Percentiles rank a stretch among this genome's conserved stretches.
Evolutionary conservation across 1,284 basidiomycete genomes (phyloP).

Genomic region (Cutaneotrichosporon cyanovorans): DNA sequence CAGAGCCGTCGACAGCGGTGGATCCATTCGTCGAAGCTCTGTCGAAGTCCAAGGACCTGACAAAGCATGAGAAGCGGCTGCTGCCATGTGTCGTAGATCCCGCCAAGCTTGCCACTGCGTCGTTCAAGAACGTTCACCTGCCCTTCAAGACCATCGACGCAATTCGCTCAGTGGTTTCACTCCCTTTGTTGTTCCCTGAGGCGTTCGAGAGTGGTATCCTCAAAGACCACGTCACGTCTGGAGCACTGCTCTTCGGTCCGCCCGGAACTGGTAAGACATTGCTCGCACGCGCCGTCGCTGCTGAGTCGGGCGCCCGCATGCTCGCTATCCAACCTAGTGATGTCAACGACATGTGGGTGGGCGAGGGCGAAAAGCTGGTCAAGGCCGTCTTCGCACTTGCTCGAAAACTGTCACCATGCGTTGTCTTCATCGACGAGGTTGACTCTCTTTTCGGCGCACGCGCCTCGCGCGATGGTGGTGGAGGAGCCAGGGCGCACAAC

Average conservation of each 20-base stretch:
- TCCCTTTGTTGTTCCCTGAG: slow-evolving; percentile 80
- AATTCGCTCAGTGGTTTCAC: slow-evolving; percentile 79
- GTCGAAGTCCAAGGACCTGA: slow-evolving; percentile 64
- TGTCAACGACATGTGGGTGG: slow-evolving; percentile 60
- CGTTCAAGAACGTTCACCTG: slow-evolving; percentile 79
- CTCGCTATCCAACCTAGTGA: slow-evolving; percentile 53
- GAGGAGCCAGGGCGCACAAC: slow-evolving; percentile 68
- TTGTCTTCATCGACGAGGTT: slow-evolving; percentile 93
- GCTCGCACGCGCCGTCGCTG: slow-evolving; percentile 81
- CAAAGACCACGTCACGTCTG: slow-evolving; percentile 80
- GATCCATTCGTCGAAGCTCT: slow-evolving; percentile 69
- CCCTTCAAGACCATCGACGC: slow-evolving; percentile 77
- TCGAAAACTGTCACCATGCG: slow-evolving; percentile 77
- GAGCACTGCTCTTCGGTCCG: slow-evolving; percentile 81
- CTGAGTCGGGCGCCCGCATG: slow-evolving; percentile 84
- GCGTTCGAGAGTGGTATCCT: slow-evolving; percentile 87
- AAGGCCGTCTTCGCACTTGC: slow-evolving; percentile 85
- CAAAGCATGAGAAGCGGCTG: slow-evolving; percentile 66
- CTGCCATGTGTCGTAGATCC: slow-evolving; percentile 76
- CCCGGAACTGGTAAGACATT: slow-evolving; percentile 85
- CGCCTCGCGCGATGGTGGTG: slow-evolving; percentile 69
- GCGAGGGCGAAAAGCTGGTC: slow-evolving; percentile 91
- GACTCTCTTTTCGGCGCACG: slow-evolving; percentile 89
- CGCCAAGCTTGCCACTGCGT: slow-evolving; percentile 57
- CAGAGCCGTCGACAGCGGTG: slow-evolving; percentile 1